Evolutionary conservation across 495 filamentous ascomycete species (phyloP), one percentile per base, ranked within the genome.

Genomic region (Pyrenula massariospora): DNA sequence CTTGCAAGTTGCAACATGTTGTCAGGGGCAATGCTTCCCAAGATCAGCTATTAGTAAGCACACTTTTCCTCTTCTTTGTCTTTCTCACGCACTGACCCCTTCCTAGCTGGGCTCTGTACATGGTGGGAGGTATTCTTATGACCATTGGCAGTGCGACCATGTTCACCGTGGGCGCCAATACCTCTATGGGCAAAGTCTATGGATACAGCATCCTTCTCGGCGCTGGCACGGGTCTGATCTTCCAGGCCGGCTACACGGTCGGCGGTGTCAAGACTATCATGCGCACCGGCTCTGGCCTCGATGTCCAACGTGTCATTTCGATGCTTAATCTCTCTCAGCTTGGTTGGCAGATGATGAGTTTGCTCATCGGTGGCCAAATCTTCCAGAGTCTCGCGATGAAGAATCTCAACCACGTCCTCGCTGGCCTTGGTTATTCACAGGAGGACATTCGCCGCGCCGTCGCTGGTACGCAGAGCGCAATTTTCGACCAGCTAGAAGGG

Each of bases 191-290:
- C 42, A 48, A 19, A 48, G 19, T 48, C 42, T 48, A 48, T 48
- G 42, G 42, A 48, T 48, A 48, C 19, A 11, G 11, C 11, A 48
- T 78, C 11, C 56, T 82, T 25, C 61, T 75, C 10, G 77, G 68
- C 23, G 57, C 80, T 49, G 79, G 81, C 5, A 55, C 57, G 1
- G 81, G 82, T n/a, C 54, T 69, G 1, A 73, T 70, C 56, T 58
- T 73, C 23, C 74, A 82, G 59, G 68, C 73, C 1, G 65, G 68
- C 12, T 82, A 77, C 65, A 68, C 75, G 2, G 71, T 84, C 23
- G 73, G 72, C 10, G n/a, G n/a, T n/a, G n/a, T n/a, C 72, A 79
- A 55, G 68, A 55, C 23, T 3, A 55, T 55, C 22, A 49, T 12
- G 54, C 10, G n/a, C 20, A 55, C 54, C 12, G 54, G 54, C 31